Conservation (phyloP, 139 green algal species). For the Chlamydomonas schloesseri region DNA sequence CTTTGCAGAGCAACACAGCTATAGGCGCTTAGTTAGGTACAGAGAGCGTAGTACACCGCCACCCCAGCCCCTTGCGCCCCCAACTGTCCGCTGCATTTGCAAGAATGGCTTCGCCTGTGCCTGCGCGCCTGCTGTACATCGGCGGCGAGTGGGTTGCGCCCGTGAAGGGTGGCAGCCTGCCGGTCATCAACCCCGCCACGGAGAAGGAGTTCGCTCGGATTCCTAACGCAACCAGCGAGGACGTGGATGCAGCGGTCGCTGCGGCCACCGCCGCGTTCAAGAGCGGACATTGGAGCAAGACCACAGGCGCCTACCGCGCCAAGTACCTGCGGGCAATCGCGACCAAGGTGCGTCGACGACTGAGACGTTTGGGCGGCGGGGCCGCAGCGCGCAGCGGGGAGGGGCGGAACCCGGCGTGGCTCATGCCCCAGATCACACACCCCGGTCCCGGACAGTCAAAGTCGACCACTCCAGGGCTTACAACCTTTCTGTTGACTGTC, state of each 20-base stretch:
- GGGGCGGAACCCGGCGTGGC: too few relatives aligned
- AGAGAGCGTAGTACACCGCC: too few relatives aligned
- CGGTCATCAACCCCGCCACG: slow-evolving; percentile 69
- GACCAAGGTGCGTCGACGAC: slow-evolving; percentile 66
- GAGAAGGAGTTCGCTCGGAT: slow-evolving; percentile 73
- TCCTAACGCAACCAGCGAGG: slow-evolving; percentile 62
- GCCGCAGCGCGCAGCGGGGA: too few relatives aligned
- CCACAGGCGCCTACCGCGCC: slow-evolving; percentile 64
- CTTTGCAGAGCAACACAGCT: too few relatives aligned
- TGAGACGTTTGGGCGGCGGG: too few relatives aligned
- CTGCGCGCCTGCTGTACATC: slow-evolving; percentile 69
- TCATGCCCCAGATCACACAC: too few relatives aligned
- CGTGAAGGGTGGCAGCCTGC: slow-evolving; percentile 44
- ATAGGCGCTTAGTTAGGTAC: too few relatives aligned
- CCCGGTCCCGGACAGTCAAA: too few relatives aligned
- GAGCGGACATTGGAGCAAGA: slow-evolving; percentile 61
- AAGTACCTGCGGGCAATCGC: slow-evolving; percentile 69
- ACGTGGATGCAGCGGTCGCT: slow-evolving; percentile 72
- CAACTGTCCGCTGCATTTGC: neutral
- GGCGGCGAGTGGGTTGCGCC: slow-evolving; percentile 61
- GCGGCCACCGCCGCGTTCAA: slow-evolving; percentile 63
- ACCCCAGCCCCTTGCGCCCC: too few relatives aligned
- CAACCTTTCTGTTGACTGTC: too few relatives aligned
- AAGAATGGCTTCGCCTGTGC: slow-evolving; percentile 3
- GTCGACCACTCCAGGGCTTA: too few relatives aligned